phyloP scores from a whole-genome alignment of 306 rosid genomes.

The Begonia masoniana region DNA sequence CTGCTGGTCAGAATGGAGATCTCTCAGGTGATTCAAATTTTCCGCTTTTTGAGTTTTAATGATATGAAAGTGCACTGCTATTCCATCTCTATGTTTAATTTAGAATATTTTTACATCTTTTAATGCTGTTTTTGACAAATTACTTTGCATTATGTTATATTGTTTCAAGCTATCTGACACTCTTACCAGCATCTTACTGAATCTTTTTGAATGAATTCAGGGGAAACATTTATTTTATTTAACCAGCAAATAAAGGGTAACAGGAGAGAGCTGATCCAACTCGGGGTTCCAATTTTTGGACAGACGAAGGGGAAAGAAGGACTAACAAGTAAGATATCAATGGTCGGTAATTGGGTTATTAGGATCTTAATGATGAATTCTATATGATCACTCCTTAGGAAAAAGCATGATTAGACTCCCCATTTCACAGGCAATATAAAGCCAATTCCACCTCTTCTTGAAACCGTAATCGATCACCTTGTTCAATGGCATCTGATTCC shows the following conservation, averaged over 20 bases:
- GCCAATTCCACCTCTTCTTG: constrained; percentile 71
- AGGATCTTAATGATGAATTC: not conserved
- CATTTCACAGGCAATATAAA: constrained; percentile 41
- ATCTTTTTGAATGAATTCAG: constrained; percentile 15
- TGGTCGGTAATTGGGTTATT: not conserved
- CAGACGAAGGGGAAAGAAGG: constrained; percentile 47
- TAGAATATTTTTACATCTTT: no score
- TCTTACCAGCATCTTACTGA: constrained; percentile 28
- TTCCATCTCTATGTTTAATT: no score
- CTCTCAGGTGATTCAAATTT: constrained; percentile 53
- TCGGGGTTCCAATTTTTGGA: constrained; percentile 80
- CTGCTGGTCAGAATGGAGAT: constrained; percentile 89
- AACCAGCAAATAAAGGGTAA: constrained; percentile 79
- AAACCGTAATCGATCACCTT: constrained; percentile 71
- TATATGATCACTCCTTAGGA: no score
- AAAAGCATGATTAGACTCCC: not conserved
- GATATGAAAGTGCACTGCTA: constrained; percentile 88
- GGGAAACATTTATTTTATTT: constrained; percentile 76
- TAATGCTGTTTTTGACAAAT: no score
- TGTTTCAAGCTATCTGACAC: not conserved
- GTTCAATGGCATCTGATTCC: constrained; percentile 84
- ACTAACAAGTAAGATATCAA: constrained; percentile 13
- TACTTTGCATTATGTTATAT: no score
- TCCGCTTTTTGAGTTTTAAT: constrained; percentile 21
- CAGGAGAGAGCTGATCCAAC: constrained; percentile 81